phyloP scores from a whole-genome alignment of 495 filamentous ascomycete species.

The Aspergillus coremiiformis region DNA sequence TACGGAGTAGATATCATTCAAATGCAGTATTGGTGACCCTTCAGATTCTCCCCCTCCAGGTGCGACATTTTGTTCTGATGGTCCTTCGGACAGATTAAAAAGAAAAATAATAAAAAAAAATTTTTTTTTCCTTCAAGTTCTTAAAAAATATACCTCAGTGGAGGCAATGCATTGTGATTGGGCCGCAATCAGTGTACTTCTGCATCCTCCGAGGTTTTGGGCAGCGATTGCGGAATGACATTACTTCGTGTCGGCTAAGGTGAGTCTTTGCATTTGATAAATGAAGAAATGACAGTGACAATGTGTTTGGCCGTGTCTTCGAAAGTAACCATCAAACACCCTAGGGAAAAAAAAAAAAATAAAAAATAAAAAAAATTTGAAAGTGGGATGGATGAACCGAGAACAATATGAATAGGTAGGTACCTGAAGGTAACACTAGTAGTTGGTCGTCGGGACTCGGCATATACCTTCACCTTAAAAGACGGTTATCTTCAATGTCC shows the following conservation, averaged over 20 bases:
- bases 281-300: neutral
- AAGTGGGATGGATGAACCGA: neutral
- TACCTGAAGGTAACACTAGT: neutral
- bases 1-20: neutral
- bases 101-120: no score
- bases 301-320: neutral
- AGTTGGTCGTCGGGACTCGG: no score
- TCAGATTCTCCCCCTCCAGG: slow-evolving; percentile 7
- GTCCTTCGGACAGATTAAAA: neutral
- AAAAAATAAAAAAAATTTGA: neutral
- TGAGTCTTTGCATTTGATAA: neutral
- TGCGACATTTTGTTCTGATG: slow-evolving; percentile 9
- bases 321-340: no score
- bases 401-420: neutral
- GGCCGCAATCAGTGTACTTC: slow-evolving; percentile 13
- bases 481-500: neutral
- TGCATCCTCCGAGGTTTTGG: slow-evolving; percentile 14
- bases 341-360: neutral
- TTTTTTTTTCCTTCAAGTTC: neutral
- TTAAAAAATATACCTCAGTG: slow-evolving; percentile 10
- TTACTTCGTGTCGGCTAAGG: neutral
- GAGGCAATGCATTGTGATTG: slow-evolving; percentile 15
- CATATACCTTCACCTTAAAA: neutral
- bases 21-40: neutral
- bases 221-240: slow-evolving; percentile 5